A percentile compares a stretch with the other conserved stretches of the same genome.
Evolutionary conservation across 208 protist species (phyloP).

Genomic region (Borovskyia barvae): DNA sequence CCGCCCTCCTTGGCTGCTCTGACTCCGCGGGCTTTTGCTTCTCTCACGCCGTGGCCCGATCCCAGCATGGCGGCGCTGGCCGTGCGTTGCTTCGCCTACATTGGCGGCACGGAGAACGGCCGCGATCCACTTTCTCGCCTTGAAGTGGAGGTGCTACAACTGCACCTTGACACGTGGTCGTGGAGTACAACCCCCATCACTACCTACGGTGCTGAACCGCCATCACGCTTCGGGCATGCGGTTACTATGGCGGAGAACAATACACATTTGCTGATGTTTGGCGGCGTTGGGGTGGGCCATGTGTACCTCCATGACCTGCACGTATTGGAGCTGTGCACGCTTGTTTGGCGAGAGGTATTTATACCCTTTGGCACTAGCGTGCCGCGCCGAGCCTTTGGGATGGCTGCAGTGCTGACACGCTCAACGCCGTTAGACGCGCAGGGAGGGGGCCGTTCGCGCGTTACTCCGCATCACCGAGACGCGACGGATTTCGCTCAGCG

Average conservation of each 20-base stretch:
- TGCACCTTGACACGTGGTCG: slow-evolving; percentile 31
- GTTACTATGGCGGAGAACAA: slow-evolving; percentile 28
- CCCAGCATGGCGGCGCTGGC: slow-evolving; percentile 1
- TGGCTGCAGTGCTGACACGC: slow-evolving; percentile 26
- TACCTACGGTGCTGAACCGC: slow-evolving; percentile 66
- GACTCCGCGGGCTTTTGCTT: slow-evolving; percentile 50
- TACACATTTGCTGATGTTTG: slow-evolving; percentile 59
- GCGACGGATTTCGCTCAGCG: too few species aligned
- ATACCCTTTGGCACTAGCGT: slow-evolving; percentile 39
- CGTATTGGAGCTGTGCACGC: slow-evolving; percentile 53
- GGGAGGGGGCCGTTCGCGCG: background rate
- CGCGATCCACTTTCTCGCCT: slow-evolving; percentile 48
- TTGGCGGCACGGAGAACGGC: slow-evolving; percentile 69
- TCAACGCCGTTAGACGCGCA: background rate
- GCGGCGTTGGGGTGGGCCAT: slow-evolving; percentile 41
- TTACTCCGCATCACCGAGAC: too few species aligned
- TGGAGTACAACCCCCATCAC: slow-evolving; percentile 19
- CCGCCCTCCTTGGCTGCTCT: slow-evolving; percentile 23
- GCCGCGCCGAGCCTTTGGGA: slow-evolving; percentile 62
- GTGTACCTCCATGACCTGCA: slow-evolving; percentile 62
- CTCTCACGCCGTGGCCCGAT: slow-evolving; percentile 52
- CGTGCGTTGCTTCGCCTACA: slow-evolving; percentile 42
- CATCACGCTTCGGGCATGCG: slow-evolving; percentile 67
- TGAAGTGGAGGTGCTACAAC: slow-evolving; percentile 37
- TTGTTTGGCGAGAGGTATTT: slow-evolving; percentile 80